Evolutionary conservation across 495 filamentous ascomycete species (phyloP), one percentile per base, ranked within the genome.

Genomic region (Penicillium herquei): DNA sequence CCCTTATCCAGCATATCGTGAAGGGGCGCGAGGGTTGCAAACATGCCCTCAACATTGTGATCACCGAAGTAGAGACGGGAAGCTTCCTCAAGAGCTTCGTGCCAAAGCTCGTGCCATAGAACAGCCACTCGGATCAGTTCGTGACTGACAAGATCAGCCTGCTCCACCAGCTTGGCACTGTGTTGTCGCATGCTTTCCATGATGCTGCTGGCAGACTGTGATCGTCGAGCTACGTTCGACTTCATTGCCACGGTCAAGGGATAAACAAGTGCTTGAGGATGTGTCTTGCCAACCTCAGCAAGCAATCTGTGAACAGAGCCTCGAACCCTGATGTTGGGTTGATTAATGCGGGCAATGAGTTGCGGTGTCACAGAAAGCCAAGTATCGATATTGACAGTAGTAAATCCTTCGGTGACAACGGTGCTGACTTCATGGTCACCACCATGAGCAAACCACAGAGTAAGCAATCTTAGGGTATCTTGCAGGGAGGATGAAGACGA

Each of bases 201-300:
- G 64, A 99, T 95, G 52, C 89, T 84, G 14, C 80, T 83, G 11
- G 95, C 94, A 33, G 91, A 92, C 61, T 88, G 86, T 26, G 89
- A 90, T 37, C 94, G 85, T 42, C 89, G 82, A 39, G 86, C 81
- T 37, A 83, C 76, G 62, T 91, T 88, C 3, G 94, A 97, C 69
- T 99, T 99, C 84, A 96, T 96, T 12, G 95, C 92, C 8, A 99
- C 95, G 0, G 95, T 98, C 59, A 99, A 81, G n/a, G 94, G 92
- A 66, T 97, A 99, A n/a, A 99, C 95, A 18, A 99, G 70, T n/a
- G 94, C 92, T 63, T 99, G 94, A 11, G 94, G 94, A 68, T 99
- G 94, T 10, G 89, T 85, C 56, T 91, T 87, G 41, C 94, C 95
- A 49, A 99, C 88, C 70, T 98, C 94, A 8, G 86, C 84, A 18